Base-by-base conservation (phyloP, 2,329 filamentous ascomycete species). In the Pezicula radicicola region DNA sequence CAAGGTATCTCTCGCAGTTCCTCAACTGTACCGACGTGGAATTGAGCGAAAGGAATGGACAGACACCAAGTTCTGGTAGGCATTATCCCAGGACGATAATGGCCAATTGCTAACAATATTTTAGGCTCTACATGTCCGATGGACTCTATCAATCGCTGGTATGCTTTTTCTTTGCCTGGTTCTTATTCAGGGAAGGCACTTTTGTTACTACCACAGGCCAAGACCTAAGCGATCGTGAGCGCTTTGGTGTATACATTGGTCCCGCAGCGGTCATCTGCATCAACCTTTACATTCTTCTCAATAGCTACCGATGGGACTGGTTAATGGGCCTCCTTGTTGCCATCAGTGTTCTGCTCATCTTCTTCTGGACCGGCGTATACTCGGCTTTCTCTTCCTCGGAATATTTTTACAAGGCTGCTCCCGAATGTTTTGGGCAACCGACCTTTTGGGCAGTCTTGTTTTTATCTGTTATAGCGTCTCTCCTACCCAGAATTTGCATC, bases 261-360 rank as follows among this genome's bases (percentile, higher is more conserved):
- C 90, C 89, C 52, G 88, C 89, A 13, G 85, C 90, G 6, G 86
- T 99, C 53, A 74, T 96, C 60, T 87, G 90, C 39, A 95, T 96
- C 76, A 99, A 99, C 70, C 75, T 87, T 53, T 99, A 97, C 74
- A 90, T 99, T 60, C 76, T 99, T 58, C 85, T 97, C 74, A 99
- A 99, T 72, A 95, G 89, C 1, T 97, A 96, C 70, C 84, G 93
- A 55, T 99, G 94, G 94, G 94, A 99, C 69, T 99, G 93, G 93
- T 77, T 99, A 63, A 95, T 95, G 72, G 72, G 92, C 19, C 75
- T 96, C 53, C 87, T 97, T 56, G 87, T 95, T 48, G 72, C 73
- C 21, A 80, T 97, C 69, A 96, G 91, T 72, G 88, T 88, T 56
- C 69, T 97, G 28, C 82, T 97, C 63, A 83, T 97, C 65, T 99